phyloP scores from a whole-genome alignment of 306 rosid species.

The Sicyos edulis region DNA sequence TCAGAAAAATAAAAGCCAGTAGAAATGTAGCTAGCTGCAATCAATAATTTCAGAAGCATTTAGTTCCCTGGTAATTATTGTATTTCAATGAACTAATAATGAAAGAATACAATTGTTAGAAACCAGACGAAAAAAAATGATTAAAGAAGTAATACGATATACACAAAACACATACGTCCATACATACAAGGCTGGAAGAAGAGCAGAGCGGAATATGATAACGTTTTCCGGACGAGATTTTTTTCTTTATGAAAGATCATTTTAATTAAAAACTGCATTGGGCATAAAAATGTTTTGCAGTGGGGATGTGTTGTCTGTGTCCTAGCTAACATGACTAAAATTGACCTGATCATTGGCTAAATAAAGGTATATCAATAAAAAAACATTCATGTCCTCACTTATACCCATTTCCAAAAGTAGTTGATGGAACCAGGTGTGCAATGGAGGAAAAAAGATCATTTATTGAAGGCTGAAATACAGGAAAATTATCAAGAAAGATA shows the following conservation, averaged over 20 bases:
- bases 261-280: background rate
- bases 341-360: background rate
- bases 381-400: slow-evolving; percentile 81
- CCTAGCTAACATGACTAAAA: background rate
- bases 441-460: slow-evolving; percentile 67
- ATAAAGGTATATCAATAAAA: background rate
- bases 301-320: background rate
- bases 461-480: slow-evolving; percentile 16
- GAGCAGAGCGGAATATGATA: background rate
- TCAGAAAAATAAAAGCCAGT: slow-evolving; percentile 61
- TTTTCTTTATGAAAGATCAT: background rate
- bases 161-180: background rate
- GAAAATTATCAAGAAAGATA: slow-evolving; percentile 28
- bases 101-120: background rate
- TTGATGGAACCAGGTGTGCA: slow-evolving; percentile 61
- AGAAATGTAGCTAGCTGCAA: slow-evolving; percentile 78
- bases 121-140: background rate
- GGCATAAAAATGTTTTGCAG: background rate
- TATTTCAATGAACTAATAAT: background rate
- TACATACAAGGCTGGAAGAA: background rate
- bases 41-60: slow-evolving; percentile 22
- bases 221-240: background rate
- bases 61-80: background rate
- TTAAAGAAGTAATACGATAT: background rate
- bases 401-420: slow-evolving; percentile 64